Evolutionary conservation across 192 early-diverging fungal genomes (phyloP).

Genomic region (Chytriomyces hyalinus): DNA sequence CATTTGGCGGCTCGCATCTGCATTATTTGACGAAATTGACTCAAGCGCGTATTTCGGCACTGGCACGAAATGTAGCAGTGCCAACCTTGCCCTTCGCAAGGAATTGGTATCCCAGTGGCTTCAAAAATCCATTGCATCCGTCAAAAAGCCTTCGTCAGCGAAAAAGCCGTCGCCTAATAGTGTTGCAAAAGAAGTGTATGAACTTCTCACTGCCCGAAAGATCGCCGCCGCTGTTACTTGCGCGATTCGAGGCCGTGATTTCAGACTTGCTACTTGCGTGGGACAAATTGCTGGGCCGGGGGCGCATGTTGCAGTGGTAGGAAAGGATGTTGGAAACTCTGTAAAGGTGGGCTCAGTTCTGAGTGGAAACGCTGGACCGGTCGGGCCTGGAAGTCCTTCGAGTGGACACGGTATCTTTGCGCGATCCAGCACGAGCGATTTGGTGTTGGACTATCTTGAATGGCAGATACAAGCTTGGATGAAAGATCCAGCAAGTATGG

Average conservation of each 20-base stretch:
- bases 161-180: not conserved
- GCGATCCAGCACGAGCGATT: constrained; percentile 32
- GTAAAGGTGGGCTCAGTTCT: no score
- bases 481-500: not conserved
- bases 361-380: not conserved
- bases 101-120: constrained; percentile 71
- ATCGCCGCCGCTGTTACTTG: constrained; percentile 67
- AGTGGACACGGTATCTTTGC: constrained; percentile 50
- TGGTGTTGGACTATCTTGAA: constrained; percentile 25
- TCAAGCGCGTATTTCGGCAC: not conserved
- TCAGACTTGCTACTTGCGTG: constrained; percentile 77
- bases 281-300: constrained; percentile 73
- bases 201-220: constrained; percentile 63
- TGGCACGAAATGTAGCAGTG: not conserved
- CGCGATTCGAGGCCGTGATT: constrained; percentile 68
- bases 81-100: constrained; percentile 55
- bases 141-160: constrained; percentile 50
- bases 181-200: constrained; percentile 49
- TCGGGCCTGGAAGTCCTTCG: constrained; percentile 6
- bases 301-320: constrained; percentile 37
- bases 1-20: constrained; percentile 59
- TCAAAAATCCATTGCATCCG: constrained; percentile 53
- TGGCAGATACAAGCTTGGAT: constrained; percentile 52
- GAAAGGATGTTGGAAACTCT: not conserved
- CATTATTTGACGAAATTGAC: constrained; percentile 59